A percentile compares a stretch with the other conserved stretches of the same genome.
Evolutionary conservation across 2,329 filamentous ascomycete species (phyloP).

Genomic region (Chaetomium sp.): DNA sequence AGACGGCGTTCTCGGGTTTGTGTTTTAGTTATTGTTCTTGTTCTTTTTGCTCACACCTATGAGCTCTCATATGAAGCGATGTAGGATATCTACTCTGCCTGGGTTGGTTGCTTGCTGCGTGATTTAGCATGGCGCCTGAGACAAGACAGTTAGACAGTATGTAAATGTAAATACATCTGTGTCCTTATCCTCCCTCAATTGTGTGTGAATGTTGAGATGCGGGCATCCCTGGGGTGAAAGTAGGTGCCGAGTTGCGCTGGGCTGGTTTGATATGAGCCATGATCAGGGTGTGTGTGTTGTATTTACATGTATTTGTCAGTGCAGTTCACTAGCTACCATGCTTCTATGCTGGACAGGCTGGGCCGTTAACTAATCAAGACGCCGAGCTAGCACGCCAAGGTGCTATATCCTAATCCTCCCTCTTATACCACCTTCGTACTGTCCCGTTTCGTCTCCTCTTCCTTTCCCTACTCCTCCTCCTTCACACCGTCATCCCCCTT

Average conservation of each 20-base stretch:
- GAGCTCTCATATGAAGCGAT: neutral
- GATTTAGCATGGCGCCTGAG: slow-evolving; percentile 8
- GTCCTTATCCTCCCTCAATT: too few relatives aligned
- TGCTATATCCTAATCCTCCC: neutral
- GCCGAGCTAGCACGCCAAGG: neutral
- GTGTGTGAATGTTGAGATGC: neutral
- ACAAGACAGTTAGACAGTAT: neutral
- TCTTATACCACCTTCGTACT: neutral
- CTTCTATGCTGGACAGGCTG: too few relatives aligned
- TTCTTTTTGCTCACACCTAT: too few relatives aligned
- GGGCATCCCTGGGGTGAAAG: too few relatives aligned
- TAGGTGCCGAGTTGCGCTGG: too few relatives aligned
- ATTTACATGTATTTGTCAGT: too few relatives aligned
- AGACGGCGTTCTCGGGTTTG: too few relatives aligned
- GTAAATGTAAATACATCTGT: neutral
- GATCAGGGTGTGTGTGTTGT: too few relatives aligned
- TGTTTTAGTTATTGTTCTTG: too few relatives aligned
- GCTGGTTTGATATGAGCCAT: too few relatives aligned
- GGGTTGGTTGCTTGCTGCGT: neutral
- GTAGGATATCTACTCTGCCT: neutral
- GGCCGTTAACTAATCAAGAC: neutral
- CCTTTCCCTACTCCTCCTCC: neutral
- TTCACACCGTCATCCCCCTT: neutral
- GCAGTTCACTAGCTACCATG: too few relatives aligned
- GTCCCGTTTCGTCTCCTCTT: neutral